Evolutionary conservation across 2,329 filamentous ascomycete genomes (phyloP).

Genomic region (Simplicillium sp.): DNA sequence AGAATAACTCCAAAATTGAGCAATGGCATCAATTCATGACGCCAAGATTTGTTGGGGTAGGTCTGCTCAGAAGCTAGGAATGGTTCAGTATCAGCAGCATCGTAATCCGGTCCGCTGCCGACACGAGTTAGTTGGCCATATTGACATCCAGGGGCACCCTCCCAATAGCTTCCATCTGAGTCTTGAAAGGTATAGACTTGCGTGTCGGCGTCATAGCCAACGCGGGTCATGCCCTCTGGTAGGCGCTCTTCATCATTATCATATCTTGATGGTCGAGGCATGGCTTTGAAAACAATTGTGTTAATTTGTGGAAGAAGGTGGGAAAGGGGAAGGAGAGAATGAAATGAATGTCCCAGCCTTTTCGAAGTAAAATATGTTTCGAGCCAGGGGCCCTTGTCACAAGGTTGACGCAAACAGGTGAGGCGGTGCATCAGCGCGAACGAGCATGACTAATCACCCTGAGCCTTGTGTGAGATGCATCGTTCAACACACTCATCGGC

Average conservation of each 20-base stretch:
- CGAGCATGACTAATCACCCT: too few species aligned
- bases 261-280: conserved; percentile 32
- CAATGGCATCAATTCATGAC: conserved; percentile 42
- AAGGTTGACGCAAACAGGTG: too few species aligned
- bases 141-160: conserved; percentile 36
- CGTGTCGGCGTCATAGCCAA: conserved; percentile 47
- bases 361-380: too few species aligned
- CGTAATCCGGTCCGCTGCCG: conserved; percentile 14
- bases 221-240: conserved; percentile 42
- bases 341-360: too few species aligned
- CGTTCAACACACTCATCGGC: too few species aligned
- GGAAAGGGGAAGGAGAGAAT: background rate
- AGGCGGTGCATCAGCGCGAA: too few species aligned
- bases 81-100: conserved; percentile 17
- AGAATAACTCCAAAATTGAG: conserved; percentile 49
- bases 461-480: too few species aligned
- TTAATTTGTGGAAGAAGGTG: too few species aligned
- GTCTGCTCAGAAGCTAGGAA: conserved; percentile 15
- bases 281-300: conserved; percentile 8
- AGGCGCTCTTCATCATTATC: conserved; percentile 41
- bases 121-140: conserved; percentile 38
- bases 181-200: conserved; percentile 44
- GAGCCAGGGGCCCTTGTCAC: too few species aligned
- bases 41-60: conserved; percentile 31
- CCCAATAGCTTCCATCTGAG: conserved; percentile 36